Conservation (phyloP, 73 alveolate genomes). For the Uronychia binucleata region DNA sequence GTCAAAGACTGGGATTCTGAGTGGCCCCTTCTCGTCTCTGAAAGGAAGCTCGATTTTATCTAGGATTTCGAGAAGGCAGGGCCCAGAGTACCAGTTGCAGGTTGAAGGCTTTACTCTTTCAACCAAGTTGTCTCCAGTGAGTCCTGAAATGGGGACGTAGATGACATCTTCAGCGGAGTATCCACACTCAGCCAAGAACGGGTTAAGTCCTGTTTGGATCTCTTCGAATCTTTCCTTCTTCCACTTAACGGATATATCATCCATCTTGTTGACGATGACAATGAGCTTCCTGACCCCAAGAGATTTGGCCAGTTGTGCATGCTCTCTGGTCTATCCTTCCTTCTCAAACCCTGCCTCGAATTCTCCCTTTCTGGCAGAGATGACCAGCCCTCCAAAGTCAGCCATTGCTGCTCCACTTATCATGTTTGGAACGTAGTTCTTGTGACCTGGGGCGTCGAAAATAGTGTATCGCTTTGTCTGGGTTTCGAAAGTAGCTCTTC, state of each 20-base stretch:
- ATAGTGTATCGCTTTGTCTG: slow-evolving; percentile 81
- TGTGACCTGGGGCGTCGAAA: slow-evolving; percentile 99
- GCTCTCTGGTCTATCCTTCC: slow-evolving; percentile 99
- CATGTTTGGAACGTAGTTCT: slow-evolving; percentile 97
- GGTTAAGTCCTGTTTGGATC: slow-evolving; percentile 69
- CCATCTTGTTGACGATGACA: slow-evolving; percentile 99
- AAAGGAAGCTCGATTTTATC: slow-evolving; percentile 91
- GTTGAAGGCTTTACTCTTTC: slow-evolving; percentile 67
- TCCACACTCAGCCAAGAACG: slow-evolving; percentile 82
- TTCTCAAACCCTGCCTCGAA: slow-evolving; percentile 99
- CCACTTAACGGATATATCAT: slow-evolving; percentile 98
- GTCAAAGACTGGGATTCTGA: slow-evolving; percentile 92
- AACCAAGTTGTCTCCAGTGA: slow-evolving; percentile 94
- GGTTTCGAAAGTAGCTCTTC: slow-evolving; percentile 91
- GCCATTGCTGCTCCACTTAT: slow-evolving; percentile 99
- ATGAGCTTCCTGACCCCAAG: slow-evolving; percentile 95
- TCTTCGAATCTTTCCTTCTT: slow-evolving; percentile 92
- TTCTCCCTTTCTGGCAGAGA: slow-evolving; percentile 98
- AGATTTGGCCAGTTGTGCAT: slow-evolving; percentile 96
- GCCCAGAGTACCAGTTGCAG: slow-evolving; percentile 98
- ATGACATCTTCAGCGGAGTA: slow-evolving; percentile 83
- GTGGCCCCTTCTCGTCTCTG: slow-evolving; percentile 96
- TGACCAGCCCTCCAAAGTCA: slow-evolving; percentile 94
- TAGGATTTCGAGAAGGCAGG: slow-evolving; percentile 90
- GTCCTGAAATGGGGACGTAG: slow-evolving; percentile 97